These are phyloP conservation scores for Lathyrus aphaca DNA, from an alignment of 306 rosid genomes.

Conservation along the genomic window DNA sequence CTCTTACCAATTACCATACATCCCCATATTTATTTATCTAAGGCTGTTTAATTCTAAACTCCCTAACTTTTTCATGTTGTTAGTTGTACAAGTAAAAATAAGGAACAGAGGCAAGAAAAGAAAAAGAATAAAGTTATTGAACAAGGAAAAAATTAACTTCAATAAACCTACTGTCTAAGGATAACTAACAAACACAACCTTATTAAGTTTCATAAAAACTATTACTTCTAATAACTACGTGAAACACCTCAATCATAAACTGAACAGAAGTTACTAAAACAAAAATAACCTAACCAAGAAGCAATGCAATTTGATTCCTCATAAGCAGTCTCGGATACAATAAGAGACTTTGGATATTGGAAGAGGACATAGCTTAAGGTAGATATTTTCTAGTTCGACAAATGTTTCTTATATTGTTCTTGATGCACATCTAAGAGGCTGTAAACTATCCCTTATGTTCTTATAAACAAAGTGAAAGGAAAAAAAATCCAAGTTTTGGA, in stretches of 20 bases:
- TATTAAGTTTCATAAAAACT: neutral
- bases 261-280: slow-evolving; percentile 11
- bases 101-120: neutral
- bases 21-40: neutral
- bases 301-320: neutral
- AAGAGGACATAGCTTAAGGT: neutral
- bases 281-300: neutral
- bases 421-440: neutral
- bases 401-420: neutral
- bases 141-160: neutral
- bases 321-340: neutral
- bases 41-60: neutral
- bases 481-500: slow-evolving; percentile 14
- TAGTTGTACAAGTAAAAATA: neutral
- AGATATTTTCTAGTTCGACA: slow-evolving; percentile 2
- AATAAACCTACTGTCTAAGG: neutral
- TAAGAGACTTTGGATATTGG: neutral
- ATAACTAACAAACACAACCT: neutral
- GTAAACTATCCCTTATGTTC: slow-evolving; percentile 22
- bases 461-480: neutral
- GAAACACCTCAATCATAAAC: neutral
- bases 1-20: neutral
- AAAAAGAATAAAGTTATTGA: slow-evolving; percentile 1
- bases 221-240: neutral
- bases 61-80: neutral